phyloP scores from a whole-genome alignment of 768 basidiomycete genomes.

The Gymnopilus dilepis region DNA sequence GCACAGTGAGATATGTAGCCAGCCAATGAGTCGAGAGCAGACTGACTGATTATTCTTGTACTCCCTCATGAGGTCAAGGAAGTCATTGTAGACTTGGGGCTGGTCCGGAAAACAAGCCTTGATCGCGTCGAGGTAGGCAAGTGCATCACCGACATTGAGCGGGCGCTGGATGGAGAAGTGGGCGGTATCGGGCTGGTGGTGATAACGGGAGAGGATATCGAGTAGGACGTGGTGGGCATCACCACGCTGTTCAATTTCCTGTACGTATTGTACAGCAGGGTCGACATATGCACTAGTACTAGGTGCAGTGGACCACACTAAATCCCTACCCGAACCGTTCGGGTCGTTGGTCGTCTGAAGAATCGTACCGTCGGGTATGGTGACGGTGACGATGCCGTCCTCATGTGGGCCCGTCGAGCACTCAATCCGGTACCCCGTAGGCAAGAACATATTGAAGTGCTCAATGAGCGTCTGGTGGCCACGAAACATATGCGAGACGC shows the following conservation, averaged over 20 bases:
- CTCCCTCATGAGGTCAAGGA: conserved; percentile 98
- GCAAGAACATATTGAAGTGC: conserved; percentile 98
- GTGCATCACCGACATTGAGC: conserved; percentile 89
- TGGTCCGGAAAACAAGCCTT: conserved; percentile 89
- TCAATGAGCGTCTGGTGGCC: conserved; percentile 91
- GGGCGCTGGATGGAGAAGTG: too few relatives aligned
- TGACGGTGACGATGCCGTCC: conserved; percentile 72
- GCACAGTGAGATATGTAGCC: neutral
- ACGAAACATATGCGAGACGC: conserved; percentile 73
- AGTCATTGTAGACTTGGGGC: conserved; percentile 93
- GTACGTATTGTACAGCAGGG: conserved; percentile 93
- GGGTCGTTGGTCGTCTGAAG: conserved; percentile 61
- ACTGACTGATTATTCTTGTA: conserved; percentile 93
- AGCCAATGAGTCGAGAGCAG: neutral
- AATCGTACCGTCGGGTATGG: conserved; percentile 71
- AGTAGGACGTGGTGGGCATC: conserved; percentile 85
- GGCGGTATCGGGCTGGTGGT: conserved; percentile 60
- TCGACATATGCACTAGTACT: conserved; percentile 48
- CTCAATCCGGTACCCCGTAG: conserved; percentile 93
- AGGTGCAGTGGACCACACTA: conserved; percentile 42
- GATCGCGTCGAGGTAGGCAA: conserved; percentile 92
- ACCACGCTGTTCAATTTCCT: conserved; percentile 95
- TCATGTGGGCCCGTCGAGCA: conserved; percentile 67
- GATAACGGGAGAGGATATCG: conserved; percentile 72
- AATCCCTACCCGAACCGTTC: conserved; percentile 43